A percentile compares a stretch with the other conserved stretches of the same genome.
Conservation (phyloP, 768 basidiomycete species). For the Amanita pallidorosea region DNA sequence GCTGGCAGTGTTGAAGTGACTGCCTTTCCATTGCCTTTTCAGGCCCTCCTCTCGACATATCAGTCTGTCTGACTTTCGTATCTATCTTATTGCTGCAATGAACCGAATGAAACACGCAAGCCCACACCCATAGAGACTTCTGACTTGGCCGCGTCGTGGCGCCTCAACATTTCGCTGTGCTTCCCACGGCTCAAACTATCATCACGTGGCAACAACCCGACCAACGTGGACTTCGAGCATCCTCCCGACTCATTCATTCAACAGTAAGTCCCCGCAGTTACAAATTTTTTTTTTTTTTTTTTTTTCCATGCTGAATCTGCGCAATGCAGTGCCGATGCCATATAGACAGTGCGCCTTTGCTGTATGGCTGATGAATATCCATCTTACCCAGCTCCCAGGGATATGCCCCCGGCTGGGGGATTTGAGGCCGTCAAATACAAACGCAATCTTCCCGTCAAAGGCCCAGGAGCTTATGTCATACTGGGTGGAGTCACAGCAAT, state of each 20-base stretch:
- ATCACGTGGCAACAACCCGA: conserved; percentile 3
- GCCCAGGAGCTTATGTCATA: conserved; percentile 75
- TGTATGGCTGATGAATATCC: conserved; percentile 7
- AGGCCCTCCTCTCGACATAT: conserved; percentile 11
- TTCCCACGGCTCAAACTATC: conserved; percentile 3
- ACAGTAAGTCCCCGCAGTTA: conserved; percentile 1
- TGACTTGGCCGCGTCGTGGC: not conserved
- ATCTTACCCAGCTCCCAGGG: conserved; percentile 39
- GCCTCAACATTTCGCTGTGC: not conserved
- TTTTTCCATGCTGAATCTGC: conserved; percentile 3
- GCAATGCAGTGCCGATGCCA: conserved; percentile 39
- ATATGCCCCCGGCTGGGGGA: conserved; percentile 91
- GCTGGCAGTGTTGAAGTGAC: conserved; percentile 22
- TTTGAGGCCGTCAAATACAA: conserved; percentile 93
- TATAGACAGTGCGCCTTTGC: conserved; percentile 50
- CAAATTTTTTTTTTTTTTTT: not conserved
- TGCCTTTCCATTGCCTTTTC: conserved; percentile 26
- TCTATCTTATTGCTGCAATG: not conserved
- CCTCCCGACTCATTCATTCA: not conserved
- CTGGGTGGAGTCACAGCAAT: conserved; percentile 80
- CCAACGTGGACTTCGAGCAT: conserved; percentile 3
- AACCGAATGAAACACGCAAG: not conserved
- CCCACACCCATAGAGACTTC: not conserved
- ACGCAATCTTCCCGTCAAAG: conserved; percentile 85
- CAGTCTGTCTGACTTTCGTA: not conserved